phyloP scores from a whole-genome alignment of 2,329 filamentous ascomycete species.

The Neonectria neomacrospora region DNA sequence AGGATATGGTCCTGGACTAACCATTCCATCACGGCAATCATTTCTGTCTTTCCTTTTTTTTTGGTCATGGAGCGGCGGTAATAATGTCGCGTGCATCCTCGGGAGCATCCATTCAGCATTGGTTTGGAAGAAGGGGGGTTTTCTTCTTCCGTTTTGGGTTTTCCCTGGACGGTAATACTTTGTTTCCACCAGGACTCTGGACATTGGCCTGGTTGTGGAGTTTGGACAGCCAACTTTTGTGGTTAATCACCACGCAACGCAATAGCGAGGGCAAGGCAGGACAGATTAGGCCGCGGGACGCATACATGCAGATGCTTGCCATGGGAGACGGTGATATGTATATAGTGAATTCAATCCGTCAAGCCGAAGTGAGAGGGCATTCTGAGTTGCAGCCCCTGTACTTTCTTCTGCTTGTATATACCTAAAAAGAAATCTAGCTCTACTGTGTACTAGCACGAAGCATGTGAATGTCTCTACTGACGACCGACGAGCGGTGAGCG shows the following conservation, averaged over 20 bases:
- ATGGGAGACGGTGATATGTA: conserved; percentile 1
- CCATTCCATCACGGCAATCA: conserved; percentile 19
- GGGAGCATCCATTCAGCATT: conserved; percentile 9
- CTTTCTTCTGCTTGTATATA: background rate
- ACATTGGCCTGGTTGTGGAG: conserved; percentile 32
- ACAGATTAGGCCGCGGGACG: background rate
- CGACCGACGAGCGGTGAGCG: background rate
- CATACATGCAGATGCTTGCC: conserved; percentile 1
- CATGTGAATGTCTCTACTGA: background rate
- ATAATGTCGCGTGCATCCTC: conserved; percentile 28
- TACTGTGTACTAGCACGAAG: background rate
- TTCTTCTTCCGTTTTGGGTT: background rate
- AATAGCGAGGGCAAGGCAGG: conserved; percentile 1
- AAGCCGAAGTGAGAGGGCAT: too few species aligned
- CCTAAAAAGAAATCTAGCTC: background rate
- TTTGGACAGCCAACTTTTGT: conserved; percentile 29
- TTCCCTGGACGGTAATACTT: conserved; percentile 10
- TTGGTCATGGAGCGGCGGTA: conserved; percentile 19
- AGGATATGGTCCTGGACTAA: background rate
- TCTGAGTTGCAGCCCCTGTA: background rate
- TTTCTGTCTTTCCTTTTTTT: conserved; percentile 22
- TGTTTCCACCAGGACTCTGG: background rate
- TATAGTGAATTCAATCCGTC: background rate
- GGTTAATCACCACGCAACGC: conserved; percentile 24
- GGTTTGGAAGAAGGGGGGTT: background rate